Percentiles rank a stretch among this genome's conserved stretches.
phyloP scores from a whole-genome alignment of 1,139 yeast species.

The Nadsonia starkeyi-henricii region DNA sequence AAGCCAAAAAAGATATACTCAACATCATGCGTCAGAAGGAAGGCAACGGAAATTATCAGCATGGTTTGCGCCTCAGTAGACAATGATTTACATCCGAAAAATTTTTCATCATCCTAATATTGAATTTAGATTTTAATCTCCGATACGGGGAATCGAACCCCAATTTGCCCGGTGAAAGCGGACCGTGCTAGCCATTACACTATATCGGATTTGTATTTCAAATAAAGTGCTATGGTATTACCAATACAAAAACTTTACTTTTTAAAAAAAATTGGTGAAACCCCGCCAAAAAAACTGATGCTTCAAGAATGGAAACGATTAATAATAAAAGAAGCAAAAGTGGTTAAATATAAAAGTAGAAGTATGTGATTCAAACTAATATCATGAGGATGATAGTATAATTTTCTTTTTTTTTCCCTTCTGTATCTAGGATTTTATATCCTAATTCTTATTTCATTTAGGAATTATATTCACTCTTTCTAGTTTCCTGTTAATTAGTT shows the following conservation, averaged over 20 bases:
- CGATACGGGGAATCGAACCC: constrained; percentile 1
- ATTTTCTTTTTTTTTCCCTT: too few species aligned
- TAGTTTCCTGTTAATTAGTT: too few species aligned
- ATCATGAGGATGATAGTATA: too few species aligned
- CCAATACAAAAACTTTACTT: not conserved
- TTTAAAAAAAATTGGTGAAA: not conserved
- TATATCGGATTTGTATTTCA: not conserved
- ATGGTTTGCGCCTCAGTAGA: not conserved
- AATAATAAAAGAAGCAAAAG: too few species aligned
- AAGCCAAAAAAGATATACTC: not conserved
- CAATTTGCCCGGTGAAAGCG: not conserved
- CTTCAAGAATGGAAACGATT: too few species aligned
- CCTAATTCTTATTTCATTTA: too few species aligned
- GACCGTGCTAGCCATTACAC: constrained; percentile 1
- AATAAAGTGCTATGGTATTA: not conserved
- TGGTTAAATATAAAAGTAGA: too few species aligned
- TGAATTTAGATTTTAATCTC: not conserved
- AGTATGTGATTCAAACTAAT: too few species aligned
- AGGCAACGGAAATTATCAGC: not conserved
- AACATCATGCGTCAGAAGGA: not conserved
- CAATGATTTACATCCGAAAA: not conserved
- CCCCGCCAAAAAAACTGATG: too few species aligned
- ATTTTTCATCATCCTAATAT: not conserved
- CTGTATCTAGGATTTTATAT: too few species aligned
- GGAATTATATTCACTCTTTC: too few species aligned